Percentiles rank a stretch among this genome's conserved stretches.
These are phyloP conservation scores for Sporothrix luriei DNA, from an alignment of 2,329 filamentous ascomycete genomes.

Conservation along the genomic window DNA sequence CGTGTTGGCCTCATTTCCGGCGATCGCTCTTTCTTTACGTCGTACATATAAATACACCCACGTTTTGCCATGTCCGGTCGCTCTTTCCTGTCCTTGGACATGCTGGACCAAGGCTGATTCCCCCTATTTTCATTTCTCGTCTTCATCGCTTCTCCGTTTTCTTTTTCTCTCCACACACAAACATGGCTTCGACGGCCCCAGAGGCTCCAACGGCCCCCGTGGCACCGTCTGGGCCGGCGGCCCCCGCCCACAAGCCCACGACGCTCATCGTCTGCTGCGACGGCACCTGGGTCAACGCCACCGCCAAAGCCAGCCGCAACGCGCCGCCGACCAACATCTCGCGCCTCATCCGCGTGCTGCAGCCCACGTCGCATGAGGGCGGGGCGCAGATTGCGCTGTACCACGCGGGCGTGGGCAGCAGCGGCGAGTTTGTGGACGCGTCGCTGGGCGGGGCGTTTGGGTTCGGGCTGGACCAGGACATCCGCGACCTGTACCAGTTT, in stretches of 20 bases:
- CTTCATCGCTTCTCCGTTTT: neutral
- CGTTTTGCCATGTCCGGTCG: neutral
- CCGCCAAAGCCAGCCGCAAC: slow-evolving; percentile 37
- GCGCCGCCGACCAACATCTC: slow-evolving; percentile 33
- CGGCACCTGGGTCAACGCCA: slow-evolving; percentile 44
- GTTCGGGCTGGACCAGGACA: slow-evolving; percentile 43
- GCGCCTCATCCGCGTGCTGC: slow-evolving; percentile 32
- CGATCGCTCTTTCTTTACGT: neutral
- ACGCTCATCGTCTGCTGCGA: slow-evolving; percentile 43
- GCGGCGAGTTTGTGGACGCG: slow-evolving; percentile 39
- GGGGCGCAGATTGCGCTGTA: slow-evolving; percentile 42
- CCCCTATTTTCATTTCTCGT: neutral
- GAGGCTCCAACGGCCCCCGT: neutral
- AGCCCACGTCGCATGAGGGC: slow-evolving; percentile 34
- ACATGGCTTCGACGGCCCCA: neutral
- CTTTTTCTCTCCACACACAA: neutral
- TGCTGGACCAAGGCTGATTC: neutral
- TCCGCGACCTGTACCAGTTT: slow-evolving; percentile 46
- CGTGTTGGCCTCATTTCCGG: neutral
- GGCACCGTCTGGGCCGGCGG: no score
- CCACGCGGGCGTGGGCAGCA: slow-evolving; percentile 42
- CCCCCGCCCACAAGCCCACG: slow-evolving; percentile 32
- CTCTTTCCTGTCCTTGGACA: neutral
- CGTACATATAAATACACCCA: neutral
- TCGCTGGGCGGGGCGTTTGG: slow-evolving; percentile 43